Evolutionary conservation across 2,329 filamentous ascomycete species (phyloP).

Genomic region (Fusarium pseudoanthophilum): DNA sequence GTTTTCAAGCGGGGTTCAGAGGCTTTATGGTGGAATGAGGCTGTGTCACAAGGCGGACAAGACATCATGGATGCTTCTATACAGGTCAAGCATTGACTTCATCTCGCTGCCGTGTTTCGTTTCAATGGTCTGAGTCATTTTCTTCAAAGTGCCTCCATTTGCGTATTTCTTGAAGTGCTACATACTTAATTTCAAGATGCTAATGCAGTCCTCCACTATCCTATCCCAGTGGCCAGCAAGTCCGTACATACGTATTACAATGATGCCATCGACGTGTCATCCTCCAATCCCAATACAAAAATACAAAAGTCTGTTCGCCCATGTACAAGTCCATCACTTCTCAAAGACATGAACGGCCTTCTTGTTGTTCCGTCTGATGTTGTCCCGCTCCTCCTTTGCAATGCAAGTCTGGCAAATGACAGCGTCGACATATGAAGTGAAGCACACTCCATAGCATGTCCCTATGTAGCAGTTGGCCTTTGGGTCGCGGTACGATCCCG

Average conservation of each 20-base stretch:
- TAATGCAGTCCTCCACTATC: neutral
- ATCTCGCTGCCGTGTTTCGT: neutral
- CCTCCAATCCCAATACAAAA: neutral
- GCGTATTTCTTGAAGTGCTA: neutral
- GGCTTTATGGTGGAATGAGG: constrained; percentile 5
- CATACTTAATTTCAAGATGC: neutral
- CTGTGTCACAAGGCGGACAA: neutral
- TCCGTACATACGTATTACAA: neutral
- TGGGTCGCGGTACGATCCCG: constrained; percentile 11
- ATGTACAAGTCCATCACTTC: neutral
- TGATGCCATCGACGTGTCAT: neutral
- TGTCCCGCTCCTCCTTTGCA: constrained; percentile 8
- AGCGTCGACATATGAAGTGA: constrained; percentile 27
- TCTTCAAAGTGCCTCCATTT: neutral
- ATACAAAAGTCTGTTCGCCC: neutral
- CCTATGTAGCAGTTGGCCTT: constrained; percentile 12
- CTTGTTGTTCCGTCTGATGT: neutral
- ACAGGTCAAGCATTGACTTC: neutral
- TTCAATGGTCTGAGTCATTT: neutral
- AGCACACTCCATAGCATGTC: constrained; percentile 28
- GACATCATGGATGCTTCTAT: neutral
- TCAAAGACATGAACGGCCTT: neutral
- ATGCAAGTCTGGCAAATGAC: constrained; percentile 15
- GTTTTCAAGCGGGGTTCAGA: constrained; percentile 9
- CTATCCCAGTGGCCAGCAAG: neutral